Percentiles rank a stretch among this genome's conserved stretches.
These are phyloP conservation scores for Coleophoma eucalyptorum DNA, from an alignment of 2,329 filamentous ascomycete species.

Conservation along the genomic window DNA sequence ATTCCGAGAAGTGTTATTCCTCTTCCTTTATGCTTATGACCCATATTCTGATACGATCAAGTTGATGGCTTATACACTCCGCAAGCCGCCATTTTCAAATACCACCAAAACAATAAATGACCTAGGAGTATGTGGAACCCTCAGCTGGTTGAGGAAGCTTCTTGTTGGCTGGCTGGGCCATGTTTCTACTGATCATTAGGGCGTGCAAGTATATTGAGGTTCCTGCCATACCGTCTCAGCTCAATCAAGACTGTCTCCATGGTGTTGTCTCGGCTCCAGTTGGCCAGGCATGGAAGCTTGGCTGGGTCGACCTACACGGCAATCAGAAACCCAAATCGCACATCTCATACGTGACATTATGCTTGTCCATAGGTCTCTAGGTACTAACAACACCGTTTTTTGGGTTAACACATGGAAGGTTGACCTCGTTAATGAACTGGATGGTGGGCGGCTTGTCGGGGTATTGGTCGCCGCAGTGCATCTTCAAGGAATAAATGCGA, in stretches of 20 bases:
- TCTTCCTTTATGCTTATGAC: conserved; percentile 1
- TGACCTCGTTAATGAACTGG: conserved; percentile 90
- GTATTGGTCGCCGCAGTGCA: conserved; percentile 88
- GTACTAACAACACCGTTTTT: conserved; percentile 65
- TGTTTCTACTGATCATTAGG: conserved; percentile 59
- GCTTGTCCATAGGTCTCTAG: background rate
- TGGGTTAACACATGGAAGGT: conserved; percentile 89
- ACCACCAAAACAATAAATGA: background rate
- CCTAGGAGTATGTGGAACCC: conserved; percentile 57
- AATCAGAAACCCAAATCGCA: background rate
- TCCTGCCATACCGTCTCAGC: conserved; percentile 61
- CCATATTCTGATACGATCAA: background rate
- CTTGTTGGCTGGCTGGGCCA: conserved; percentile 89
- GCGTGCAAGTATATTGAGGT: background rate
- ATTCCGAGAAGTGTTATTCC: conserved; percentile 7
- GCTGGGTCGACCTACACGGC: conserved; percentile 67
- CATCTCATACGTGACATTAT: background rate
- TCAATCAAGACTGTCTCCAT: conserved; percentile 94
- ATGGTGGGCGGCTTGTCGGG: conserved; percentile 86
- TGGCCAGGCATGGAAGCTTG: conserved; percentile 78
- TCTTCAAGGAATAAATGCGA: conserved; percentile 96
- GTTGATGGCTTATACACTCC: background rate
- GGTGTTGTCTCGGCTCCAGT: conserved; percentile 90
- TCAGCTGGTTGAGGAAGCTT: conserved; percentile 93
- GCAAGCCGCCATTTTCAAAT: background rate